Evolutionary conservation across 768 basidiomycete genomes (phyloP).

Genomic region (Tephrocybe sp.): DNA sequence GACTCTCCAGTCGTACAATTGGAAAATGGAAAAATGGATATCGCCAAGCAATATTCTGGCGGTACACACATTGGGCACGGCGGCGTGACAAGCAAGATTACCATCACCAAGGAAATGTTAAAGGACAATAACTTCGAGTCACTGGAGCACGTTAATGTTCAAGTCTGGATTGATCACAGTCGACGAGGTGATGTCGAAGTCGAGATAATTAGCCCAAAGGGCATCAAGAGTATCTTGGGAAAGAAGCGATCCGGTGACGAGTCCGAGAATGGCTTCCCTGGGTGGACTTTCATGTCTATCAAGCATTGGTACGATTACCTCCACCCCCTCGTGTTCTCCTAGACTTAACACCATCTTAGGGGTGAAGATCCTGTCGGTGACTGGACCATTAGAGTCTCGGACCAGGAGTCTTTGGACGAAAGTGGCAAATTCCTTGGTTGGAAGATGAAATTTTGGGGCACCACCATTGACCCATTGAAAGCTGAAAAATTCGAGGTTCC

Average conservation of each 20-base stretch:
- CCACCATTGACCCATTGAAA: slow-evolving; percentile 68
- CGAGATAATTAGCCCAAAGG: slow-evolving; percentile 81
- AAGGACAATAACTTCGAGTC: slow-evolving; percentile 75
- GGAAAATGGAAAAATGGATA: slow-evolving; percentile 56
- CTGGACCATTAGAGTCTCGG: slow-evolving; percentile 88
- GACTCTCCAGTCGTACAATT: slow-evolving; percentile 71
- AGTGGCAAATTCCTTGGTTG: slow-evolving; percentile 82
- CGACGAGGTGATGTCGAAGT: slow-evolving; percentile 93
- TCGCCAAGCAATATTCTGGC: slow-evolving; percentile 51
- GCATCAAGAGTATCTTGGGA: slow-evolving; percentile 82
- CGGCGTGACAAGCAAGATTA: slow-evolving; percentile 67
- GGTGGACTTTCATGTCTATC: slow-evolving; percentile 96
- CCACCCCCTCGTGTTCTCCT: slow-evolving; percentile 10
- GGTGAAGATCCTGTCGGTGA: slow-evolving; percentile 90
- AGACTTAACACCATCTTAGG: slow-evolving; percentile 48
- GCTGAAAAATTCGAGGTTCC: slow-evolving; percentile 63
- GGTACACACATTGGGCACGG: slow-evolving; percentile 63
- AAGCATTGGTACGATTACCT: slow-evolving; percentile 84
- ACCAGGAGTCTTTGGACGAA: slow-evolving; percentile 55
- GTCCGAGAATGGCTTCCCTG: slow-evolving; percentile 70
- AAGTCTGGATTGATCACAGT: slow-evolving; percentile 88
- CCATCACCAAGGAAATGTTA: slow-evolving; percentile 68
- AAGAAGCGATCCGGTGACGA: slow-evolving; percentile 66
- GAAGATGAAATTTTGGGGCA: slow-evolving; percentile 93
- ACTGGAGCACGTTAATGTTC: slow-evolving; percentile 90